Conservation (phyloP, 106 monocot species). For the Dendrobium huoshanense region DNA sequence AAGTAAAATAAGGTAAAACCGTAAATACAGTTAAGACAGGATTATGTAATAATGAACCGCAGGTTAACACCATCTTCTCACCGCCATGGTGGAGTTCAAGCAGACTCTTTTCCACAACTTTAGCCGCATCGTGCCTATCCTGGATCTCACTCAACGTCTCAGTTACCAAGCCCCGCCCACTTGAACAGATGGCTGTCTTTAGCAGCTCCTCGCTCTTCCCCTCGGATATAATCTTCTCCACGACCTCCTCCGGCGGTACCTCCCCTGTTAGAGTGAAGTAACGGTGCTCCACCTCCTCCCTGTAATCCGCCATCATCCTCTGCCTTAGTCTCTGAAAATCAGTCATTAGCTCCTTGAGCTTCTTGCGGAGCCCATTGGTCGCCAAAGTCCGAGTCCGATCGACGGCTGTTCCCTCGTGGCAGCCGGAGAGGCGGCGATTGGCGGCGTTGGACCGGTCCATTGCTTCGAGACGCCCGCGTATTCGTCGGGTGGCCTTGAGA, state of each 20-base stretch:
- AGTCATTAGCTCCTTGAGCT: slow-evolving; percentile 64
- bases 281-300: slow-evolving; percentile 53
- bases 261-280: slow-evolving; percentile 63
- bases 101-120: slow-evolving; percentile 63
- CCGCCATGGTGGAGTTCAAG: slow-evolving; percentile 77
- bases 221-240: slow-evolving; percentile 49
- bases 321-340: slow-evolving; percentile 55
- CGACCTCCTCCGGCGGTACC: slow-evolving; percentile 42
- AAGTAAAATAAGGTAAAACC: too few relatives aligned
- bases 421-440: slow-evolving; percentile 42
- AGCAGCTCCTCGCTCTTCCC: slow-evolving; percentile 46
- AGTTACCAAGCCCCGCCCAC: background rate
- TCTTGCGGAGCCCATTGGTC: slow-evolving; percentile 54
- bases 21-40: too few relatives aligned
- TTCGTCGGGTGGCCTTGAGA: slow-evolving; percentile 40
- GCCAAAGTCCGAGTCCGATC: slow-evolving; percentile 61
- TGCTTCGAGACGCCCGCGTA: slow-evolving; percentile 42
- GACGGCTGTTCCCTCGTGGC: slow-evolving; percentile 42
- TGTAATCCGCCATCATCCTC: slow-evolving; percentile 50
- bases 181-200: background rate
- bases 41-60: too few relatives aligned
- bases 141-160: slow-evolving; percentile 56
- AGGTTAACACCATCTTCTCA: too few relatives aligned
- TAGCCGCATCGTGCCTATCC: slow-evolving; percentile 51
- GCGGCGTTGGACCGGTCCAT: slow-evolving; percentile 64